Conservation (phyloP, 306 rosid genomes). For the Pterocarpus macrocarpus region DNA sequence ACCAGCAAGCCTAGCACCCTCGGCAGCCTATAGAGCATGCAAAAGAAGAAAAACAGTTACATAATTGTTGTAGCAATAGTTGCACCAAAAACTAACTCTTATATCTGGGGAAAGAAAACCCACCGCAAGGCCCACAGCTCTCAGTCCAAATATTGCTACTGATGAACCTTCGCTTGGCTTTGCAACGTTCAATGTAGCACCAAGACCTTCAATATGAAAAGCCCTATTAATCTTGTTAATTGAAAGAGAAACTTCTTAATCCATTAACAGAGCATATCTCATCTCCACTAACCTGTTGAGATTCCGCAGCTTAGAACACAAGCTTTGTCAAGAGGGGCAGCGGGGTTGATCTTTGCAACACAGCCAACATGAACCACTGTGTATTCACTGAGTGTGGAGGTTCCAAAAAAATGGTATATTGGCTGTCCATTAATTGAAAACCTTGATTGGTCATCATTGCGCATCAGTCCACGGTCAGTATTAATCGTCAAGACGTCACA, state of each 20-base stretch:
- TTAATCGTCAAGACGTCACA: conserved; percentile 59
- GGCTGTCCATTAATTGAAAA: conserved; percentile 57
- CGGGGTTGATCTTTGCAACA: conserved; percentile 55
- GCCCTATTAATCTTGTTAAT: not conserved
- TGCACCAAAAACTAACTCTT: not conserved
- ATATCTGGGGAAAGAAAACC: conserved; percentile 27
- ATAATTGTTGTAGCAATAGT: not conserved
- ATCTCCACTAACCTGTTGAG: conserved; percentile 44
- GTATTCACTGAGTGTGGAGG: conserved; percentile 60
- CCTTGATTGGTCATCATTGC: conserved; percentile 50
- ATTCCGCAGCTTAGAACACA: conserved; percentile 62
- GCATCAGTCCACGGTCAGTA: conserved; percentile 56
- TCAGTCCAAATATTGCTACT: conserved; percentile 43
- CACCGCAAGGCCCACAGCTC: conserved; percentile 42
- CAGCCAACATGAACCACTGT: conserved; percentile 58
- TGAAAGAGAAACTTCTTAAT: not conserved
- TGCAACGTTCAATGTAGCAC: conserved; percentile 45
- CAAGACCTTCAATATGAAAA: conserved; percentile 37
- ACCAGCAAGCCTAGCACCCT: conserved; percentile 43
- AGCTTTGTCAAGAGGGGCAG: conserved; percentile 57
- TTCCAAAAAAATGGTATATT: conserved; percentile 55
- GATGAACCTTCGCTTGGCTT: conserved; percentile 41
- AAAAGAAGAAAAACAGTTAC: not conserved
- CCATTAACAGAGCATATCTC: not conserved
- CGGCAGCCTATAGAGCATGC: conserved; percentile 31